These are phyloP conservation scores for Penicillium malachiteum DNA, from an alignment of 495 filamentous ascomycete genomes.

Conservation along the genomic window DNA sequence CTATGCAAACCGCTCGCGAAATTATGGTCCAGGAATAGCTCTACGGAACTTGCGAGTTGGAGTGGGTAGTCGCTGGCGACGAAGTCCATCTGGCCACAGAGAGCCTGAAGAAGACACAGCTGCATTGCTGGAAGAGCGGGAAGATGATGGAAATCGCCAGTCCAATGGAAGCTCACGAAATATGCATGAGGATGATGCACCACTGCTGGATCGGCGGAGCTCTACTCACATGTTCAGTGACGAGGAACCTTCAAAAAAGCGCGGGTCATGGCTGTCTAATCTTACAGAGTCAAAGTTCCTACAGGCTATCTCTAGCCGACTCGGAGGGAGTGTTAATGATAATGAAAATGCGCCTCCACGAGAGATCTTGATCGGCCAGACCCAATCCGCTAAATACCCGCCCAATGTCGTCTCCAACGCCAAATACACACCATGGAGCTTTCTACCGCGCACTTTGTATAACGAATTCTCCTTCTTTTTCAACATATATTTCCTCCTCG, in stretches of 20 bases:
- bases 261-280: constrained; percentile 30
- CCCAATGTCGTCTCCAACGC: constrained; percentile 90
- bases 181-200: constrained; percentile 61
- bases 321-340: constrained; percentile 19
- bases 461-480: constrained; percentile 99
- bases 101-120: constrained; percentile 56
- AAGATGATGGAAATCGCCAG: constrained; percentile 38
- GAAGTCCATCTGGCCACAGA: constrained; percentile 42
- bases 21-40: constrained; percentile 61
- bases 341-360: constrained; percentile 36
- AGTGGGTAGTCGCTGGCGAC: constrained; percentile 59
- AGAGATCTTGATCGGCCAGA: constrained; percentile 44
- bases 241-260: constrained; percentile 26
- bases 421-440: constrained; percentile 96
- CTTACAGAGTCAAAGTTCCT: constrained; percentile 26
- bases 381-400: constrained; percentile 46
- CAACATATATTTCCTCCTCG: constrained; percentile 97
- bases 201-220: constrained; percentile 52
- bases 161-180: constrained; percentile 53
- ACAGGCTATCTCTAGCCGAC: constrained; percentile 16
- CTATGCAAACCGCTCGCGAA: constrained; percentile 38
- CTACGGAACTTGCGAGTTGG: constrained; percentile 70
- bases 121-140: constrained; percentile 52
- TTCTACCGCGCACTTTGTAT: constrained; percentile 89
- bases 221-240: constrained; percentile 32